These are phyloP conservation scores for Sphagnum contortum DNA, from an alignment of 225 moss, liverwort and hornwort genomes.

Conservation along the genomic window DNA sequence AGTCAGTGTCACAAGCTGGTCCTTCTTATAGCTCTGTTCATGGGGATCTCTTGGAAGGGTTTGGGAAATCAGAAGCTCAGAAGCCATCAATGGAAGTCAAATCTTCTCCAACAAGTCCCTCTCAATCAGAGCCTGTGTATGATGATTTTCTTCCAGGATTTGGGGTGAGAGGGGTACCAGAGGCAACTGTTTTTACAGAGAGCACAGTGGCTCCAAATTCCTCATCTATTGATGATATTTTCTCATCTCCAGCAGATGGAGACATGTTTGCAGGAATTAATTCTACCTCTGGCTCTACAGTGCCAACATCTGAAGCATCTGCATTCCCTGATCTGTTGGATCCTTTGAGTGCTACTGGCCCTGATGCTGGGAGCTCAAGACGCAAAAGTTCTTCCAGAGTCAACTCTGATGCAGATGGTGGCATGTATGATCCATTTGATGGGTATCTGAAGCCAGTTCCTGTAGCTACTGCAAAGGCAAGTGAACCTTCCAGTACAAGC, in stretches of 20 bases:
- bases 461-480: slow-evolving; percentile 28
- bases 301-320: slow-evolving; percentile 21
- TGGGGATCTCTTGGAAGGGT: slow-evolving; percentile 53
- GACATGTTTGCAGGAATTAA: slow-evolving; percentile 43
- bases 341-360: slow-evolving; percentile 22
- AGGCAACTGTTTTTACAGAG: too few species aligned
- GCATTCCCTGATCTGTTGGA: slow-evolving; percentile 43
- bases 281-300: slow-evolving; percentile 21
- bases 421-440: slow-evolving; percentile 58
- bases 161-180: slow-evolving; percentile 15
- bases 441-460: slow-evolving; percentile 36
- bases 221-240: slow-evolving; percentile 15
- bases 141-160: slow-evolving; percentile 54
- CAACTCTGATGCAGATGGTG: slow-evolving; percentile 24
- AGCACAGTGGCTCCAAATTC: too few species aligned
- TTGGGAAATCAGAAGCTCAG: too few species aligned
- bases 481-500: slow-evolving; percentile 25
- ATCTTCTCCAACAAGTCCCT: slow-evolving; percentile 28
- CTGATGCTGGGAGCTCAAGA: too few species aligned
- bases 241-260: slow-evolving; percentile 21
- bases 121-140: slow-evolving; percentile 40
- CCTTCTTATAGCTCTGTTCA: slow-evolving; percentile 38
- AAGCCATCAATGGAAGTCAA: slow-evolving; percentile 23
- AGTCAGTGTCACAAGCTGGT: slow-evolving; percentile 12
- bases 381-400: too few species aligned